Conservation (phyloP, 2,329 filamentous ascomycete genomes). For the Pochonia chlamydosporia region DNA sequence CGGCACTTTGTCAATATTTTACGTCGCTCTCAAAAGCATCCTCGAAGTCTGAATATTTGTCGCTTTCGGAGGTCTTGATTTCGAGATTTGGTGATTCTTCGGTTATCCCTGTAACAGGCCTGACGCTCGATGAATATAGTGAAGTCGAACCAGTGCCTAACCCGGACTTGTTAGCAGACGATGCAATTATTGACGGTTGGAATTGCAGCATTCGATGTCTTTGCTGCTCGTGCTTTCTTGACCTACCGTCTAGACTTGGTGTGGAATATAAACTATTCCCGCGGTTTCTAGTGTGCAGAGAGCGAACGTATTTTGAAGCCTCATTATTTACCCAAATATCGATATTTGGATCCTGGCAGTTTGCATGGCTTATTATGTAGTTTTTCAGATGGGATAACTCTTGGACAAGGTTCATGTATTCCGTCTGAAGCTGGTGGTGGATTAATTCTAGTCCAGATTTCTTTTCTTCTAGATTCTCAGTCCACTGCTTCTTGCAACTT, state of each 20-base stretch:
- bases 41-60: neutral
- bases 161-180: neutral
- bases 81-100: neutral
- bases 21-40: neutral
- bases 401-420: constrained; percentile 34
- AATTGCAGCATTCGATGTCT: too few species aligned
- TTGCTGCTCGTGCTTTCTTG: neutral
- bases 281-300: neutral
- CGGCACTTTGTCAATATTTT: neutral
- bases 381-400: constrained; percentile 44
- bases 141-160: neutral
- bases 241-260: constrained; percentile 2
- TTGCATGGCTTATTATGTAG: constrained; percentile 45
- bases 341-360: constrained; percentile 48
- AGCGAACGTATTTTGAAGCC: constrained; percentile 41
- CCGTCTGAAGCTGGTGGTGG: constrained; percentile 35
- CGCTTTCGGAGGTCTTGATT: neutral
- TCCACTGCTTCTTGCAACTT: constrained; percentile 57
- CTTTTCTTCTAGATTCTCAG: constrained; percentile 40
- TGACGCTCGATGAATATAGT: neutral
- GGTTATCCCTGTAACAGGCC: neutral
- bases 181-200: too few species aligned
- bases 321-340: constrained; percentile 48
- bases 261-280: neutral
- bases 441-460: constrained; percentile 37